Conservation (phyloP, 352 stramenopile genomes). For the Phytopythium helicoides region DNA sequence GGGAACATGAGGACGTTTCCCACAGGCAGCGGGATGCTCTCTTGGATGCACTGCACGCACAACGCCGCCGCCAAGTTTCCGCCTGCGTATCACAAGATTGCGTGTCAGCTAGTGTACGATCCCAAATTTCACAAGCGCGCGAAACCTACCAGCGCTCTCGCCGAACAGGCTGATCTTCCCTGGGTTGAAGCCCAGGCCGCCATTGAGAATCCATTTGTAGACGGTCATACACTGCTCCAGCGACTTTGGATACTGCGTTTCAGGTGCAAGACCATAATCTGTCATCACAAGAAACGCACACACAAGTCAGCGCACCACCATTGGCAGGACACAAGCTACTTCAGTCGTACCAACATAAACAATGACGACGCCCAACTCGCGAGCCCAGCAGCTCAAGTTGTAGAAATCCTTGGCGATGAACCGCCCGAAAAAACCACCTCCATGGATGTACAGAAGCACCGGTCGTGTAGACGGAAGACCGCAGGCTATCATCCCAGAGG, state of each 20-base stretch:
- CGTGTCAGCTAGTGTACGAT: too few species aligned
- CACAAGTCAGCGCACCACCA: slow-evolving; percentile 1
- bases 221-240: slow-evolving; percentile 78
- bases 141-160: slow-evolving; percentile 71
- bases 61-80: slow-evolving; percentile 86
- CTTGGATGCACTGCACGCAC: slow-evolving; percentile 82
- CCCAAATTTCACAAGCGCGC: not conserved
- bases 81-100: slow-evolving; percentile 32
- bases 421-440: slow-evolving; percentile 84
- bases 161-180: slow-evolving; percentile 75
- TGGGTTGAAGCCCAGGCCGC: slow-evolving; percentile 69
- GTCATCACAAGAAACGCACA: slow-evolving; percentile 4
- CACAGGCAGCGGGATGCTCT: slow-evolving; percentile 61
- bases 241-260: slow-evolving; percentile 79
- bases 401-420: slow-evolving; percentile 87
- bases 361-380: slow-evolving; percentile 70
- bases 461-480: slow-evolving; percentile 63
- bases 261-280: slow-evolving; percentile 83
- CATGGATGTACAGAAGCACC: slow-evolving; percentile 86
- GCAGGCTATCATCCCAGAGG: slow-evolving; percentile 62
- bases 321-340: slow-evolving; percentile 1
- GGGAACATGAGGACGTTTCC: slow-evolving; percentile 89
- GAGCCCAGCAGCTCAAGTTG: slow-evolving; percentile 72
- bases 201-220: slow-evolving; percentile 83
- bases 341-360: slow-evolving; percentile 75